Conservation (phyloP, 768 basidiomycete species). For the Lanmaoa pseudosensibilis region DNA sequence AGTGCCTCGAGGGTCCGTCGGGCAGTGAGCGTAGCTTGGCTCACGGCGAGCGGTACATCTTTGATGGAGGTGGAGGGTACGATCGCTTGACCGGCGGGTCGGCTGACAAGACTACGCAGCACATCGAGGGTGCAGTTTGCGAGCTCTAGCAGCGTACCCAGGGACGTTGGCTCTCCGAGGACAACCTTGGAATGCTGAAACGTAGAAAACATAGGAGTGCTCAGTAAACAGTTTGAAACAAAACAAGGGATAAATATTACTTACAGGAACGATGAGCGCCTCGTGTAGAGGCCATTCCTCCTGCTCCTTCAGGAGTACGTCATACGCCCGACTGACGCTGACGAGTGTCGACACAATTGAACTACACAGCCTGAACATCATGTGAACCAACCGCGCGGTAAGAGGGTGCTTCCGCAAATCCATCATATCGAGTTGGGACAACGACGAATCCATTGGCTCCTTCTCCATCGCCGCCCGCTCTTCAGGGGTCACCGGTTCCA, state of each 20-base stretch:
- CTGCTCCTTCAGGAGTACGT: conserved; percentile 58
- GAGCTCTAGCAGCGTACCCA: conserved; percentile 86
- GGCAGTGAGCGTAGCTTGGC: conserved; percentile 54
- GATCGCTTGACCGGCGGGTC: conserved; percentile 58
- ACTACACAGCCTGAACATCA: conserved; percentile 67
- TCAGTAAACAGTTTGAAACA: not conserved
- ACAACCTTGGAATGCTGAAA: conserved; percentile 82
- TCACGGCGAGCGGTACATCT: conserved; percentile 45
- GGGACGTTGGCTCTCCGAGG: conserved; percentile 75
- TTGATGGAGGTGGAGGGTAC: conserved; percentile 34
- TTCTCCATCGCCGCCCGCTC: conserved; percentile 72
- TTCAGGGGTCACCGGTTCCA: conserved; percentile 77
- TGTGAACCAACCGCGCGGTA: conserved; percentile 67
- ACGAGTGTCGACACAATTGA: conserved; percentile 71
- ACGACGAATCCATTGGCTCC: conserved; percentile 41
- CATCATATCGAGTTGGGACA: conserved; percentile 43
- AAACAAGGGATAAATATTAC: conserved; percentile 24
- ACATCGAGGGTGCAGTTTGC: conserved; percentile 77
- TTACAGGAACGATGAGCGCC: conserved; percentile 71
- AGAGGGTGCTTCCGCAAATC: conserved; percentile 73
- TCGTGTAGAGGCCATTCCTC: conserved; percentile 74
- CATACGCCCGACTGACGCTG: conserved; percentile 67
- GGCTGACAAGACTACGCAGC: conserved; percentile 62
- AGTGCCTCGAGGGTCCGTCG: conserved; percentile 67
- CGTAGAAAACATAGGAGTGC: not conserved